These are phyloP conservation scores for Phytophthora citrophthora DNA, from an alignment of 352 stramenopile species.

Conservation along the genomic window DNA sequence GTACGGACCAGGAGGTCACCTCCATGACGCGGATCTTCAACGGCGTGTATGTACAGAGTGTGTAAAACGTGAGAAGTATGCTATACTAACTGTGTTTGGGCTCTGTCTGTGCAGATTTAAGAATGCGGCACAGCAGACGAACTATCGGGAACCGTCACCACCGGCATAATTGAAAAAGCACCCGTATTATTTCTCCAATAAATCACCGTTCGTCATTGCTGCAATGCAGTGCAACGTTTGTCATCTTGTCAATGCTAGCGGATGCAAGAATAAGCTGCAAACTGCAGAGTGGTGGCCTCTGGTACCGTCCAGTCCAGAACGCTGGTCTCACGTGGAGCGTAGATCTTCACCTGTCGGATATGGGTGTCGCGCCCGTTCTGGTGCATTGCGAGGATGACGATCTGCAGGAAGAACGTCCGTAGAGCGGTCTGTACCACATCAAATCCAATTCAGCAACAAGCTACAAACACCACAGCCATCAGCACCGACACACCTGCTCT, in stretches of 20 bases:
- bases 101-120: conserved; percentile 46
- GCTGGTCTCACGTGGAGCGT: conserved; percentile 71
- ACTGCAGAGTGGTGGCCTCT: conserved; percentile 67
- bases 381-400: conserved; percentile 97
- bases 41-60: conserved; percentile 52
- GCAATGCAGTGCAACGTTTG: too few species aligned
- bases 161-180: conserved; percentile 12
- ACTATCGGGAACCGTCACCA: conserved; percentile 30
- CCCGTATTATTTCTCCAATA: too few species aligned
- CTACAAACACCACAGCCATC: not conserved
- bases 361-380: conserved; percentile 98
- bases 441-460: not conserved
- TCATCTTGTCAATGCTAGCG: conserved; percentile 35
- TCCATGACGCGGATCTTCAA: conserved; percentile 83
- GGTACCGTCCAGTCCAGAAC: conserved; percentile 58
- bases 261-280: conserved; percentile 74
- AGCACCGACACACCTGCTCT: conserved; percentile 42
- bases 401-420: conserved; percentile 96
- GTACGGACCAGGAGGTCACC: conserved; percentile 69
- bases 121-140: conserved; percentile 48
- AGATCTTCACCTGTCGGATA: conserved; percentile 95
- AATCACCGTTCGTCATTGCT: not conserved
- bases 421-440: conserved; percentile 42
- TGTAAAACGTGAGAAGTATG: not conserved
- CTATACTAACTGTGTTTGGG: conserved; percentile 8